Base-by-base conservation (phyloP, 2,329 filamentous ascomycete genomes). In the Colletotrichum siamense region DNA sequence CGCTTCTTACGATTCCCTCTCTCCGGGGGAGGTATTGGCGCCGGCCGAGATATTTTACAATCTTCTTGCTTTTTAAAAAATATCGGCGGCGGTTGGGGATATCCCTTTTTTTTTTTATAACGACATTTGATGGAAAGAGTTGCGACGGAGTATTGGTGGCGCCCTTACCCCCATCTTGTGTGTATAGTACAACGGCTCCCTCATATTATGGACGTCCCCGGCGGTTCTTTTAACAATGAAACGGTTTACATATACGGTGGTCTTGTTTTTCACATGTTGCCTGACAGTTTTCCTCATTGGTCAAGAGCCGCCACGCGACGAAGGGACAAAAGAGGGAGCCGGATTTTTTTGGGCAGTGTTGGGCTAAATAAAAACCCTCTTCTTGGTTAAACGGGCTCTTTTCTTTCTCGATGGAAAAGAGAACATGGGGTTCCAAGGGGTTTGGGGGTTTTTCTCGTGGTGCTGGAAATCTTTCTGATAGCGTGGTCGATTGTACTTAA, bases 121-220 rank as follows among this genome's bases (percentile, higher is more conserved):
- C 70, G 74, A 76, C 65, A 66, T 74, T 49, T 32, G 59, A 76
- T 74, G 74, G 74, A 61, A 65, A 76, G 70, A 62, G 70, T 74
- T 39, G 65, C 65, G 49, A 74, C 65, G 64, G 70, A 76, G 74
- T 76, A 69, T 26, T 52, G 44, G 65, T 64, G 49, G 55, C 70
- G 44, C 64, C 59, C 70, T 73, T 34, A 52, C 44, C 44, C 49
- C 74, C 65, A 76, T 76, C 59, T 69, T 70, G 57, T 76, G 69
- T 76, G 74, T 69, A 74, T 73, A 76, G 70, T 76, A 76, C 70
- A 39, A 74, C 52, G 73, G 74, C 24, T 22, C 65, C 74, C 55
- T 69, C 32, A 65, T 74, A 69, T 74, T 76, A 74, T 69, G 74
- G 64, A 65, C 16, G 30, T 32, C 65, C 26, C 26, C 36, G 39